phyloP scores from a whole-genome alignment of 345 rosid species.

The Gossypium bickii region DNA sequence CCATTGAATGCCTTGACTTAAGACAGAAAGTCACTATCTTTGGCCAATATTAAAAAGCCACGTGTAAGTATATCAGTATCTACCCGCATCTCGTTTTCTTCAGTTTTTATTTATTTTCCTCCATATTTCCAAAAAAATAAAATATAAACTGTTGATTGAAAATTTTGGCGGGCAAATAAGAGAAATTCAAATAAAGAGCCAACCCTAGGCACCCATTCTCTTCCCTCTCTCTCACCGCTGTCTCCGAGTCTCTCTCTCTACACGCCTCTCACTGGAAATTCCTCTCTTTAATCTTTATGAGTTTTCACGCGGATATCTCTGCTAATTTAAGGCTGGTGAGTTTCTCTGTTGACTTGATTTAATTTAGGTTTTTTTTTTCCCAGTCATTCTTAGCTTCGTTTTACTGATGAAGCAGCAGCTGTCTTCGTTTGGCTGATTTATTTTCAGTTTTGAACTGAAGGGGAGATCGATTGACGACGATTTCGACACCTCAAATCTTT shows the following conservation, averaged over 20 bases:
- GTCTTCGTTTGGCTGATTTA: not conserved
- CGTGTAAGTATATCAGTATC: no score
- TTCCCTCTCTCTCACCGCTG: conserved; percentile 8
- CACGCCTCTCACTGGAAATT: not conserved
- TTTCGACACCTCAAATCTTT: not conserved
- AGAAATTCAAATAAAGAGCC: conserved; percentile 13
- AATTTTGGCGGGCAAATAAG: conserved; percentile 5
- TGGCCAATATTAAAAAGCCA: no score
- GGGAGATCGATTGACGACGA: not conserved
- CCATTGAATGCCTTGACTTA: no score
- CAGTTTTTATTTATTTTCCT: no score
- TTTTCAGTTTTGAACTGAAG: not conserved
- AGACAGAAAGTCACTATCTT: no score
- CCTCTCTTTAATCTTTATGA: not conserved
- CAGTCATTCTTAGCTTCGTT: not conserved
- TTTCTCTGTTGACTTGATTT: not conserved
- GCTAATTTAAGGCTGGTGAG: not conserved
- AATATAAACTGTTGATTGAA: not conserved
- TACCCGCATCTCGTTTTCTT: no score
- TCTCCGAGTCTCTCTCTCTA: not conserved
- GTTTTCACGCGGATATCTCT: not conserved
- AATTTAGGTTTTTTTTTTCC: not conserved
- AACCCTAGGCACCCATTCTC: conserved; percentile 9
- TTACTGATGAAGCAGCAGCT: not conserved
- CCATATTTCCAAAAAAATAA: no score